phyloP scores from a whole-genome alignment of 2,329 filamentous ascomycete genomes.

The Madurella mycetomatis region DNA sequence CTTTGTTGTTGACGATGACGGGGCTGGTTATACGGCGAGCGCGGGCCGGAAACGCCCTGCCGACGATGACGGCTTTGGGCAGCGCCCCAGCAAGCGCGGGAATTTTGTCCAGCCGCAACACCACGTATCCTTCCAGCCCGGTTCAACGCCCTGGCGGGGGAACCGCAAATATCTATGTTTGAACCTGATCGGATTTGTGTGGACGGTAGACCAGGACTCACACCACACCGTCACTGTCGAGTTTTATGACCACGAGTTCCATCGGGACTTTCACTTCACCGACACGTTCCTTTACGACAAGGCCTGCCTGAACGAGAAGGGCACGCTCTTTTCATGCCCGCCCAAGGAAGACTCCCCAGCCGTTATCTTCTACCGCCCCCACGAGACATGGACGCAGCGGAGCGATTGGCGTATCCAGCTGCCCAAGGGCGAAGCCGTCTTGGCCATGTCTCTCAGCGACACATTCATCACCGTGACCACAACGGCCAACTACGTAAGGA shows the following conservation, averaged over 20 bases:
- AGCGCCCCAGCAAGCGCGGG: constrained; percentile 45
- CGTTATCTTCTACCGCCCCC: constrained; percentile 90
- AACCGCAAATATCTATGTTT: constrained; percentile 90
- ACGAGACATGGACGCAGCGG: constrained; percentile 92
- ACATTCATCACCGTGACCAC: constrained; percentile 90
- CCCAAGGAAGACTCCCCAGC: constrained; percentile 63
- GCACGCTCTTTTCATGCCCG: constrained; percentile 79
- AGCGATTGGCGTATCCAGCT: constrained; percentile 85
- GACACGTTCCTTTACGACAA: constrained; percentile 96
- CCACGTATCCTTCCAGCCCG: constrained; percentile 86
- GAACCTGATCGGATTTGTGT: constrained; percentile 90
- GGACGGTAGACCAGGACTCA: constrained; percentile 93
- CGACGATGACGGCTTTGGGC: constrained; percentile 48
- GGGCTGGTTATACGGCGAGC: constrained; percentile 75
- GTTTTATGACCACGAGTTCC: constrained; percentile 90
- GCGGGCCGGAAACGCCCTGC: constrained; percentile 46
- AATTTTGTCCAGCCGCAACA: constrained; percentile 57
- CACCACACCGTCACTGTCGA: constrained; percentile 94
- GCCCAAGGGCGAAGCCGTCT: constrained; percentile 81
- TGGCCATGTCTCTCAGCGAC: constrained; percentile 84
- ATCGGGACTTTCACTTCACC: constrained; percentile 95
- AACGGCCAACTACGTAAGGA: constrained; percentile 78
- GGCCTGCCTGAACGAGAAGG: constrained; percentile 82
- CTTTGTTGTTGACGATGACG: constrained; percentile 93
- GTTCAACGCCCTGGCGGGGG: constrained; percentile 92